Conservation (phyloP, 164 flowering plant species). For the Chloranthus sessilifolius region DNA sequence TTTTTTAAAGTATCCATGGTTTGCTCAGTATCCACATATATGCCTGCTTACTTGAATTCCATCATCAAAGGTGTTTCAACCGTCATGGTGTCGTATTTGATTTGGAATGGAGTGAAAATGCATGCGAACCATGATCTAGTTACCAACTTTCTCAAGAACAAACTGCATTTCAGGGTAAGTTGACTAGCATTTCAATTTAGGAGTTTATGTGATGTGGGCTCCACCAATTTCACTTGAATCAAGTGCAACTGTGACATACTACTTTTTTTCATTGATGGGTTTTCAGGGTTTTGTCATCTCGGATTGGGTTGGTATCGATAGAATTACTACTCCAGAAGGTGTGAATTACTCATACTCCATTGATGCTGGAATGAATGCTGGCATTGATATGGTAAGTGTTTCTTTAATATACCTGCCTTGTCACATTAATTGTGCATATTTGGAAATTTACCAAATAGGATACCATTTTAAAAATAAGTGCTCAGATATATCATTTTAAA, state of each 20-base stretch:
- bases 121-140: slow-evolving; percentile 41
- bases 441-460: too few relatives aligned
- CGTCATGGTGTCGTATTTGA: slow-evolving; percentile 45
- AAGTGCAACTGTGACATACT: not conserved
- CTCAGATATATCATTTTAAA: too few relatives aligned
- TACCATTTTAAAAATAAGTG: too few relatives aligned
- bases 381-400: slow-evolving; percentile 43
- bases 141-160: slow-evolving; percentile 38
- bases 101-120: slow-evolving; percentile 44
- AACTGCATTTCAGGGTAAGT: slow-evolving; percentile 33
- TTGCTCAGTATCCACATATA: slow-evolving; percentile 35
- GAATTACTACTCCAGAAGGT: slow-evolving; percentile 32
- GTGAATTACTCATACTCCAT: slow-evolving; percentile 36
- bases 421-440: too few relatives aligned
- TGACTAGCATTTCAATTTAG: too few relatives aligned
- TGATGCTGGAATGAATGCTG: slow-evolving; percentile 33
- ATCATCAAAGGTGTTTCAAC: slow-evolving; percentile 41
- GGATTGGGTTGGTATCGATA: slow-evolving; percentile 44
- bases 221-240: too few relatives aligned
- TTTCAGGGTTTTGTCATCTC: slow-evolving; percentile 48
- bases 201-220: too few relatives aligned
- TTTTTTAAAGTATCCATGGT: too few relatives aligned
- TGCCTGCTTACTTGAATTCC: slow-evolving; percentile 37
- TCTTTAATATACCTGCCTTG: too few relatives aligned
- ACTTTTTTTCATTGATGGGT: not conserved